A percentile compares a stretch with the other conserved stretches of the same genome.
These are phyloP conservation scores for Carex myosuroides DNA, from an alignment of 176 grass and related monocot species.

Conservation along the genomic window DNA sequence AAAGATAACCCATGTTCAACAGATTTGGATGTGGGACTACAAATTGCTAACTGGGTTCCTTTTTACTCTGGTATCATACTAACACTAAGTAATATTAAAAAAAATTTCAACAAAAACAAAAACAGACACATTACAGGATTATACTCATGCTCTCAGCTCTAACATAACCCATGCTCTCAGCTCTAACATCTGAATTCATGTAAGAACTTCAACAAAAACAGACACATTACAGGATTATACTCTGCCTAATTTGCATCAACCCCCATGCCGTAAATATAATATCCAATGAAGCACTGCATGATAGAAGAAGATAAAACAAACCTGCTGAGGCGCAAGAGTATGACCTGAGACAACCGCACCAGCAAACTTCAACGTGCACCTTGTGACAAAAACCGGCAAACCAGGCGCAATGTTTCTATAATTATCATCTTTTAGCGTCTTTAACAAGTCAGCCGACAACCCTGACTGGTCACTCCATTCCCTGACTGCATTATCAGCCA, in stretches of 20 bases:
- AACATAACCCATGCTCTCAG: neutral
- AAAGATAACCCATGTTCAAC: neutral
- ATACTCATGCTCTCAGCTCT: neutral
- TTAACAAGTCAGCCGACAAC: conserved; percentile 61
- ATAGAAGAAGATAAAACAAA: conserved; percentile 23
- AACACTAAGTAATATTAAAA: neutral
- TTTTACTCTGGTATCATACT: neutral
- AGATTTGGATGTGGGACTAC: neutral
- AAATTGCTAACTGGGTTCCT: neutral
- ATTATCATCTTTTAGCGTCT: conserved; percentile 71
- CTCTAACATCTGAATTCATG: neutral
- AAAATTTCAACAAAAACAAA: neutral
- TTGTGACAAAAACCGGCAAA: conserved; percentile 54
- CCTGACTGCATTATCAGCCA: conserved; percentile 44
- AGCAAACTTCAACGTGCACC: conserved; percentile 56
- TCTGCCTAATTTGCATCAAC: neutral
- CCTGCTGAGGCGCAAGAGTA: conserved; percentile 62
- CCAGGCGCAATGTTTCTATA: conserved; percentile 85
- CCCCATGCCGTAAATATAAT: neutral
- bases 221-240: neutral
- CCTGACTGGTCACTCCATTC: conserved; percentile 70
- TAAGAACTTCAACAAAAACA: neutral
- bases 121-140: neutral
- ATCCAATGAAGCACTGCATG: neutral
- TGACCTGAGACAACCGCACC: conserved; percentile 55